A percentile compares a stretch with the other conserved stretches of the same genome.
These are phyloP conservation scores for Haplosporangium gracile DNA, from an alignment of 192 early-diverging fungal genomes.

Conservation along the genomic window DNA sequence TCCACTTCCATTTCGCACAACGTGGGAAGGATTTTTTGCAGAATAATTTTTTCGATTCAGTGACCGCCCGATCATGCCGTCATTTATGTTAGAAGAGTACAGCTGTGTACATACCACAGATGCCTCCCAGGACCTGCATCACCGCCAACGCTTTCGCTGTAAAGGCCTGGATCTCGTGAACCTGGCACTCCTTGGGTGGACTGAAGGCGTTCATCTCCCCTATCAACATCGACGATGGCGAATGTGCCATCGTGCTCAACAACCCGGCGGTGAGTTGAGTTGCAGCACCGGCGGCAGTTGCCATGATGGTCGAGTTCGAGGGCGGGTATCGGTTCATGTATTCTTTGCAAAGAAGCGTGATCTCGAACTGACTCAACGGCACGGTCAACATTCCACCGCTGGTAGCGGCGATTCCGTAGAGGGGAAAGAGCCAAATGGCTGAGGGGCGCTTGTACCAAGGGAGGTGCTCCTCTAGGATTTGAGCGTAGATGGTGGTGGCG, in stretches of 20 bases:
- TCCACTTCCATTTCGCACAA: background rate
- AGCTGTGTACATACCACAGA: conserved; percentile 26
- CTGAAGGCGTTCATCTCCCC: background rate
- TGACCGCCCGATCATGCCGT: conserved; percentile 1
- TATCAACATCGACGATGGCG: background rate
- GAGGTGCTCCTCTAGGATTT: conserved; percentile 24
- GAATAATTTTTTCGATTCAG: background rate
- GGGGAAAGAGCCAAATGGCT: conserved; percentile 24
- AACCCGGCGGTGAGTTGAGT: background rate
- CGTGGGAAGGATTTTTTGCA: too few species aligned
- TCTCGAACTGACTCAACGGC: conserved; percentile 33
- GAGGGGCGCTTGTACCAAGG: conserved; percentile 52
- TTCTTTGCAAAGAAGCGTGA: conserved; percentile 24
- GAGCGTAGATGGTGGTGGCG: conserved; percentile 28
- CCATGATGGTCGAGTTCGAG: conserved; percentile 17
- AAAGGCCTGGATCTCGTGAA: conserved; percentile 40
- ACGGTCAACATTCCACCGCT: conserved; percentile 36
- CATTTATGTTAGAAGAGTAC: background rate
- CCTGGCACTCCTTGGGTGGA: conserved; percentile 9
- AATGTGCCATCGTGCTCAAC: background rate
- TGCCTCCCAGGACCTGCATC: conserved; percentile 23
- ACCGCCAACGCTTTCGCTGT: conserved; percentile 24
- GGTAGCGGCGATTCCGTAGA: conserved; percentile 20
- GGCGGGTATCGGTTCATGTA: conserved; percentile 32
- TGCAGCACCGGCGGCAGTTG: background rate